Evolutionary conservation across 2,329 filamentous ascomycete species (phyloP).

Genomic region (Fusarium begoniae): DNA sequence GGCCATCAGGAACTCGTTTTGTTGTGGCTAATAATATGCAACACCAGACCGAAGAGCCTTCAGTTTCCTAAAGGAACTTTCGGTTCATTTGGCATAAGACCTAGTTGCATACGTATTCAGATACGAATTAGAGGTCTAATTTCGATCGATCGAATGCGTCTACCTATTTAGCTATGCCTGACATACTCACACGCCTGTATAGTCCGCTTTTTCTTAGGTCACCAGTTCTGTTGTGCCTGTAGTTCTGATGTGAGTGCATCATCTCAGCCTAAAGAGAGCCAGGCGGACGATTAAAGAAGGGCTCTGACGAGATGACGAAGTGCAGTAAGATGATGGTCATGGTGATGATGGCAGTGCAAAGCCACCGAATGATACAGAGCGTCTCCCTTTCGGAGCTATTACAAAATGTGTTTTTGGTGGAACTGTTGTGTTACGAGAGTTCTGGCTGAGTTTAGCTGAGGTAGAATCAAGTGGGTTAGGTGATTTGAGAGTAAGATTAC

Average conservation of each 20-base stretch:
- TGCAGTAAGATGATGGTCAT: not conserved
- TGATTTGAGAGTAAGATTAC: not conserved
- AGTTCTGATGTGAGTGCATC: constrained; percentile 5
- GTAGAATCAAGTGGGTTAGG: constrained; percentile 23
- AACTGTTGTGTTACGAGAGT: not conserved
- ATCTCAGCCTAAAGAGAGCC: constrained; percentile 21
- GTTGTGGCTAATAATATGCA: constrained; percentile 15
- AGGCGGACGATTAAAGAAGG: constrained; percentile 24
- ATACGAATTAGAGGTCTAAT: constrained; percentile 12
- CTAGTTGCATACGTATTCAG: constrained; percentile 18
- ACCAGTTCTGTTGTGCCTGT: constrained; percentile 24
- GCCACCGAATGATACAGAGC: not conserved
- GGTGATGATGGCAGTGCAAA: constrained; percentile 5
- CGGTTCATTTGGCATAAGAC: constrained; percentile 18
- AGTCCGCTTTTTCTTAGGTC: constrained; percentile 26
- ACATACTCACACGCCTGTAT: not conserved
- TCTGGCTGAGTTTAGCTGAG: constrained; percentile 3
- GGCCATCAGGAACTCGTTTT: constrained; percentile 3
- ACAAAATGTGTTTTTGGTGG: not conserved
- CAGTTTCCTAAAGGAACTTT: constrained; percentile 18
- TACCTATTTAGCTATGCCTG: constrained; percentile 6
- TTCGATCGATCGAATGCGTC: constrained; percentile 1
- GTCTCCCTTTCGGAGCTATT: not conserved
- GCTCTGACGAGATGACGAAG: constrained; percentile 21
- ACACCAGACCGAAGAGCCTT: constrained; percentile 23